Evolutionary conservation across 495 filamentous ascomycete genomes (phyloP).

Genomic region (Physcia stellaris): DNA sequence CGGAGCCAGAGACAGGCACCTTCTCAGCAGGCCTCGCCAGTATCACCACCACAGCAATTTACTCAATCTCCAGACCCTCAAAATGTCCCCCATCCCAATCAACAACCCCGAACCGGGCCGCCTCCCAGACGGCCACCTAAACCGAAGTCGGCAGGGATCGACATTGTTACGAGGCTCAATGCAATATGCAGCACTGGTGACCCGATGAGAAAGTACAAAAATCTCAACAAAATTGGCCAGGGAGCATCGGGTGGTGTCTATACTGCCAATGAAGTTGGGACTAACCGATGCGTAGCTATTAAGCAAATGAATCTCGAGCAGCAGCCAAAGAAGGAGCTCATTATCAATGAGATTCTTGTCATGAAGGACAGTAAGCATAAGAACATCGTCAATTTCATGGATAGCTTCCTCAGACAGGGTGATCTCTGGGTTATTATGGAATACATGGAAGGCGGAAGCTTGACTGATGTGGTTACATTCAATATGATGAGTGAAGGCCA

Average conservation of each 20-base stretch:
- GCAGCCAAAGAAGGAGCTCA: conserved; percentile 96
- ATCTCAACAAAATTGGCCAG: conserved; percentile 90
- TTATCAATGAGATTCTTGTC: conserved; percentile 96
- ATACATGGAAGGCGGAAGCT: conserved; percentile 95
- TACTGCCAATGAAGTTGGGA: conserved; percentile 73
- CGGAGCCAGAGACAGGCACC: conserved; percentile 36
- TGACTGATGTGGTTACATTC: conserved; percentile 97
- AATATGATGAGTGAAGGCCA: conserved; percentile 98
- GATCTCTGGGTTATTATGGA: conserved; percentile 99
- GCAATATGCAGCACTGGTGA: conserved; percentile 83
- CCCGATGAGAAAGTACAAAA: conserved; percentile 73
- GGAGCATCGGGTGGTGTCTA: conserved; percentile 94
- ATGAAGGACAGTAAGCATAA: conserved; percentile 98
- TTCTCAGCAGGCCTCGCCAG: conserved; percentile 21
- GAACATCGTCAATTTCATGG: conserved; percentile 98
- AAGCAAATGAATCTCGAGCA: conserved; percentile 99
- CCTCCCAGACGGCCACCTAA: conserved; percentile 56
- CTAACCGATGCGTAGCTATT: conserved; percentile 84
- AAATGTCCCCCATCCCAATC: conserved; percentile 35
- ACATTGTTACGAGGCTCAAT: conserved; percentile 71
- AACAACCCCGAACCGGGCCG: conserved; percentile 31
- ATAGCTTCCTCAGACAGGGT: conserved; percentile 76
- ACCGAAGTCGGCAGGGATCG: conserved; percentile 56
- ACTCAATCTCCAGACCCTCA: conserved; percentile 35
- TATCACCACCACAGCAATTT: conserved; percentile 41